phyloP scores from a whole-genome alignment of 75 land plant genomes.

The Cunninghamia lanceolata region DNA sequence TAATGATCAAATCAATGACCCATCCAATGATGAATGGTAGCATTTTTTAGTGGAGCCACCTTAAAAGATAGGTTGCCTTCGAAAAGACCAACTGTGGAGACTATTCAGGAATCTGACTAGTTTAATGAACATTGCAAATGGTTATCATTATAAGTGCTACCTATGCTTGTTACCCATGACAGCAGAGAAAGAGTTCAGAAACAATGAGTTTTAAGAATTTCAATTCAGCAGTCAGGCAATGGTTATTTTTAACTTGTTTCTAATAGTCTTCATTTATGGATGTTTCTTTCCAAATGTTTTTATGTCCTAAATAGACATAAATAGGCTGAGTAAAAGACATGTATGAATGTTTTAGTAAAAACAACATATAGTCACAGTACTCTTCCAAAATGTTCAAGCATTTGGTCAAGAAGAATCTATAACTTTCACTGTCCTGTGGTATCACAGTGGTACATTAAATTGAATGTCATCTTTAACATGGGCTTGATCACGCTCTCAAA shows the following conservation, averaged over 20 bases:
- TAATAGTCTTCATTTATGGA: background rate
- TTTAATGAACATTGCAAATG: background rate
- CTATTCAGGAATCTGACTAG: background rate
- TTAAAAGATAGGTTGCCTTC: background rate
- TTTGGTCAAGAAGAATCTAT: background rate
- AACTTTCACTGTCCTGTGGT: background rate
- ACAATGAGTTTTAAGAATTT: background rate
- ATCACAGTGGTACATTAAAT: too few species aligned
- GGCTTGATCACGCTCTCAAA: background rate
- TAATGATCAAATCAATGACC: too few species aligned
- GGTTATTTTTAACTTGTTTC: background rate
- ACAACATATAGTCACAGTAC: background rate
- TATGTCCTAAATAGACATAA: background rate
- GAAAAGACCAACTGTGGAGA: background rate
- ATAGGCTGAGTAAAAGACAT: background rate
- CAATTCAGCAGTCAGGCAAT: background rate
- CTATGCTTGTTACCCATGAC: background rate
- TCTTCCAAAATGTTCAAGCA: background rate
- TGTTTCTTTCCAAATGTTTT: too few species aligned
- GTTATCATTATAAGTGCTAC: background rate
- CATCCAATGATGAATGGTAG: too few species aligned
- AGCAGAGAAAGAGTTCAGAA: background rate
- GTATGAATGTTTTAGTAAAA: background rate
- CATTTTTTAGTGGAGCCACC: too few species aligned
- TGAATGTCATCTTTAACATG: background rate